Base-by-base conservation (phyloP, 352 stramenopile genomes). In the Pythium volutum region DNA sequence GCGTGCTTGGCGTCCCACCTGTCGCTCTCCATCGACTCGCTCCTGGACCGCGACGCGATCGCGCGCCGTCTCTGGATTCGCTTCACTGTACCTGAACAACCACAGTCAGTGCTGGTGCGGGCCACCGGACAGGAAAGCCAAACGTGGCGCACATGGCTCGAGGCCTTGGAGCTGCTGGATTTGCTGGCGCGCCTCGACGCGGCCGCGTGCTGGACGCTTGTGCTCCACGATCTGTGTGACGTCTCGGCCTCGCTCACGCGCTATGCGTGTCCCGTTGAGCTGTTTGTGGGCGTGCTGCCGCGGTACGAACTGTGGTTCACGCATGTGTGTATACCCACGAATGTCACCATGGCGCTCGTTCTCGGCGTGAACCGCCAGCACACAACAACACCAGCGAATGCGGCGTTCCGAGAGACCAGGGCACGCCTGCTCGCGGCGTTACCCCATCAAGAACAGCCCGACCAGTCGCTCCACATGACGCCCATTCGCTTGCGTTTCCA, bases 81-180 rank as follows among this genome's bases (percentile, higher is more conserved):
- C 9, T 53, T 53, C 26, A 12, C 5, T 1, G 46, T 41, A 6
- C 46, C 46, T 18, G 27, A 53, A 12, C 26, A 41, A 12, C 7
- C 46, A 16, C 14, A 53, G 3, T 23, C 46, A 3, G 1, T 25
- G 15, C 25, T 4, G n/a, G n/a, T n/a, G n/a, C n/a, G n/a, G n/a
- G n/a, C n/a, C n/a, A n/a, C n/a, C n/a, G n/a, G n/a, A n/a, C n/a
- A n/a, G n/a, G n/a, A n/a, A n/a, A n/a, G n/a, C n/a, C n/a, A n/a
- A n/a, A n/a, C n/a, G 12, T 55, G 48, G 48, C 4, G n/a, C 29
- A 8, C 42, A 7, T 55, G 29, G 27, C 29, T 55, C 27, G 48
- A 55, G 20, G 48, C 48, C 14, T n/a, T 55, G 1, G 48, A 55
- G 31, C 48, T 55, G 10, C 31, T 55, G 27, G 48, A 55, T n/a